phyloP scores from a whole-genome alignment of 257 asterid species.

The Buddleja alternifolia region DNA sequence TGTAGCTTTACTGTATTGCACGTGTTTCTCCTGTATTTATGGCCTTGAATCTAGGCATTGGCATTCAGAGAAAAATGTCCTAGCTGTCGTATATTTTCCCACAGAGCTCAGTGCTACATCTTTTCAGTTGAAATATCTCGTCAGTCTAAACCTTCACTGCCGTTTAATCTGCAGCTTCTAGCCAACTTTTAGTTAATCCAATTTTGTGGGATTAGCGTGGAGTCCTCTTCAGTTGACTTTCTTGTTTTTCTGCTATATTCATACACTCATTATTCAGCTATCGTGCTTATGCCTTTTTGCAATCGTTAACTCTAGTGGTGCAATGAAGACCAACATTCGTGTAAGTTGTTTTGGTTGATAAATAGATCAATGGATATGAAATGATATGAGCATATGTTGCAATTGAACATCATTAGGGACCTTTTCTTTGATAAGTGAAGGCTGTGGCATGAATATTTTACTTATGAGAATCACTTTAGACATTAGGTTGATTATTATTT shows the following conservation, averaged over 20 bases:
- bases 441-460: slow-evolving; percentile 11
- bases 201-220: background rate
- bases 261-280: background rate
- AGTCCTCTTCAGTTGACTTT: background rate
- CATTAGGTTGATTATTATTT: slow-evolving; percentile 3
- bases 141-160: slow-evolving; percentile 11
- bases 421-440: slow-evolving; percentile 22
- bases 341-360: background rate
- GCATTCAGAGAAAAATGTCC: background rate
- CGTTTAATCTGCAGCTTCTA: slow-evolving; percentile 2
- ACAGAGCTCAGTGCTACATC: slow-evolving; percentile 2
- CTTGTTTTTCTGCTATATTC: background rate
- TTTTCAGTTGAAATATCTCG: slow-evolving; percentile 12
- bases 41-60: slow-evolving; percentile 13
- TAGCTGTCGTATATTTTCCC: slow-evolving; percentile 10
- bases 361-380: slow-evolving; percentile 1
- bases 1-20: background rate
- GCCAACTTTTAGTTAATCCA: background rate
- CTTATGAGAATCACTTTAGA: background rate
- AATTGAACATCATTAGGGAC: slow-evolving; percentile 15
- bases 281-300: background rate
- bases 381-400: slow-evolving; percentile 10
- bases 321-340: background rate
- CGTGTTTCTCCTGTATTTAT: background rate
- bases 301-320: slow-evolving; percentile 16